Percentiles rank a stretch among this genome's conserved stretches.
These are phyloP conservation scores for Calonectria honghensis DNA, from an alignment of 2,329 filamentous ascomycete genomes.

Conservation along the genomic window DNA sequence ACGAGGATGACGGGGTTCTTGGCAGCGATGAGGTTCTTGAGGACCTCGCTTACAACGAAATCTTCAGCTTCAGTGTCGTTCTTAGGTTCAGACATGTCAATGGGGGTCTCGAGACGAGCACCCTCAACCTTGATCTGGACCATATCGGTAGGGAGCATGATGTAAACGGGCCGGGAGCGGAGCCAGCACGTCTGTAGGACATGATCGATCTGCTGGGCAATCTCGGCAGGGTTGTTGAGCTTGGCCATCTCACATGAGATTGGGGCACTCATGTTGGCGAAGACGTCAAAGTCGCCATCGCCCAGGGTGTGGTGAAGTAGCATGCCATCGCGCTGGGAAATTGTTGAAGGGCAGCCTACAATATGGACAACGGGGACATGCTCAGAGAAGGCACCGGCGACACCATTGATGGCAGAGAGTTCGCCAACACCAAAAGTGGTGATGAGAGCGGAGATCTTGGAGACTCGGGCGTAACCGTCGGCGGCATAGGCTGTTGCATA, in stretches of 20 bases:
- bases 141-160: constrained; percentile 89
- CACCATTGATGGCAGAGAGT: constrained; percentile 83
- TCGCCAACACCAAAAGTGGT: constrained; percentile 87
- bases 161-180: constrained; percentile 86
- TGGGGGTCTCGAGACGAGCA: constrained; percentile 79
- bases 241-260: constrained; percentile 84
- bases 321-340: constrained; percentile 69
- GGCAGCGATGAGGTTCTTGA: constrained; percentile 83
- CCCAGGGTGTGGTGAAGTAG: constrained; percentile 81
- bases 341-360: constrained; percentile 71
- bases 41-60: constrained; percentile 87
- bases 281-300: constrained; percentile 89
- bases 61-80: constrained; percentile 85
- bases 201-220: constrained; percentile 85
- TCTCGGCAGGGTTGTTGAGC: constrained; percentile 81
- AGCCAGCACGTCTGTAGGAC: constrained; percentile 84
- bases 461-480: constrained; percentile 86
- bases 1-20: constrained; percentile 86
- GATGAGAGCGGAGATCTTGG: constrained; percentile 81
- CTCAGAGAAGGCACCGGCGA: constrained; percentile 85
- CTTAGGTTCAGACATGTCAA: constrained; percentile 78
- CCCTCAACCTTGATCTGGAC: constrained; percentile 85
- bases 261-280: constrained; percentile 83
- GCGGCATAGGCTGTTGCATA: constrained; percentile 78
- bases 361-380: constrained; percentile 83